These are phyloP conservation scores for Pseudomonodictys pantanalensis DNA, from an alignment of 495 filamentous ascomycete species.

Conservation along the genomic window DNA sequence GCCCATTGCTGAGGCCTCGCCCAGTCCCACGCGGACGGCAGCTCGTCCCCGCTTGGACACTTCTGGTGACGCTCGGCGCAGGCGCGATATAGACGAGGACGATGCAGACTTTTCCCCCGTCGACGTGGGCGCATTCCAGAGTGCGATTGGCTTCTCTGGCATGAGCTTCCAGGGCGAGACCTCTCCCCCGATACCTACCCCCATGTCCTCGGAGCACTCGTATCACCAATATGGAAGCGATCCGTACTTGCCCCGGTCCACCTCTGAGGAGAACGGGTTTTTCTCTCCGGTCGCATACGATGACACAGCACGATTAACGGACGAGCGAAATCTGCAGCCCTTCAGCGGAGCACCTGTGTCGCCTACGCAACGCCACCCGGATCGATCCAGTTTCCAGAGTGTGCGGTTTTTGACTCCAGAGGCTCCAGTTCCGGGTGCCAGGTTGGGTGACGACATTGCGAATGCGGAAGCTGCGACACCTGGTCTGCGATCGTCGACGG, in stretches of 20 bases:
- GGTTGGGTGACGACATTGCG: slow-evolving; percentile 62
- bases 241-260: slow-evolving; percentile 50
- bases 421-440: slow-evolving; percentile 44
- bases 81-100: slow-evolving; percentile 42
- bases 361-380: slow-evolving; percentile 49
- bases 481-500: slow-evolving; percentile 40
- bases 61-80: neutral
- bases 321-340: slow-evolving; percentile 36
- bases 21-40: slow-evolving; percentile 40
- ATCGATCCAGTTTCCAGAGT: slow-evolving; percentile 63
- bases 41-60: slow-evolving; percentile 24
- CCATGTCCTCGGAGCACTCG: slow-evolving; percentile 35
- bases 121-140: slow-evolving; percentile 54
- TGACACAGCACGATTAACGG: slow-evolving; percentile 52
- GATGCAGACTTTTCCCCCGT: slow-evolving; percentile 47
- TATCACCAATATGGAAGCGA: slow-evolving; percentile 33
- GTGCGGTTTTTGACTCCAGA: slow-evolving; percentile 44
- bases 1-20: slow-evolving; percentile 55
- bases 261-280: slow-evolving; percentile 54
- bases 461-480: slow-evolving; percentile 53
- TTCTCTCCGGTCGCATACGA: slow-evolving; percentile 54
- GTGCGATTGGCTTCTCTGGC: slow-evolving; percentile 60
- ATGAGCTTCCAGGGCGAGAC: slow-evolving; percentile 51
- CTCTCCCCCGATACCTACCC: slow-evolving; percentile 23
- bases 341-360: slow-evolving; percentile 30